Evolutionary conservation across 192 early-diverging fungal genomes (phyloP).

Genomic region (Coemansia sp.): DNA sequence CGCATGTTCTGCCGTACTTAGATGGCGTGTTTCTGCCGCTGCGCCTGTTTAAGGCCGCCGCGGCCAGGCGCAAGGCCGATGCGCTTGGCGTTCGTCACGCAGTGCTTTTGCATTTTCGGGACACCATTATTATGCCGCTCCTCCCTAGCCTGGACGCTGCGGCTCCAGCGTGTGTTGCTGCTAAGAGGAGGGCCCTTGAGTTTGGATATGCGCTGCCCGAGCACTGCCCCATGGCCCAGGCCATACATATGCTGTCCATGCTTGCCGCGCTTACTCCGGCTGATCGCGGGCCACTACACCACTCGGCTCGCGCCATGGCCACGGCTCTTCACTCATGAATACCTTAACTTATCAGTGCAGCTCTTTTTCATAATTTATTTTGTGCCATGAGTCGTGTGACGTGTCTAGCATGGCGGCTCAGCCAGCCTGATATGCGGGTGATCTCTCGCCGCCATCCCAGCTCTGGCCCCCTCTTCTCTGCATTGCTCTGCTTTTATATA

Average conservation of each 20-base stretch:
- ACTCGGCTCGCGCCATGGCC: conserved; percentile 23
- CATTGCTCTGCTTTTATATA: not conserved
- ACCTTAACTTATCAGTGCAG: not conserved
- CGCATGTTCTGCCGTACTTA: conserved; percentile 79
- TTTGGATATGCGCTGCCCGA: not conserved
- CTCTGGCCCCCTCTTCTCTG: not conserved
- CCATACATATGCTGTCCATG: conserved; percentile 39
- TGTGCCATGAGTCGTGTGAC: not conserved
- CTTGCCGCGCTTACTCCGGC: conserved; percentile 30
- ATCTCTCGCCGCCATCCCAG: not conserved
- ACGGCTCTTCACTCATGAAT: conserved; percentile 14
- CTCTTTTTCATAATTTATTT: conserved; percentile 1
- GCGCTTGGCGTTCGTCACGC: conserved; percentile 18
- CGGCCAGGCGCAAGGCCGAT: not conserved
- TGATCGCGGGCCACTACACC: conserved; percentile 34
- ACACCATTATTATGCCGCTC: conserved; percentile 30
- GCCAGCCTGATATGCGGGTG: not conserved
- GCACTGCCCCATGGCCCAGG: not conserved
- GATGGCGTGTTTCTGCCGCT: conserved; percentile 85
- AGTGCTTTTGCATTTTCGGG: conserved; percentile 37
- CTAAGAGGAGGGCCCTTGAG: conserved; percentile 4
- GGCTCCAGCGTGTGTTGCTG: conserved; percentile 27
- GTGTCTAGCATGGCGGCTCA: not conserved
- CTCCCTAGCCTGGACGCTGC: conserved; percentile 22
- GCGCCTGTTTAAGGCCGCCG: conserved; percentile 14